Evolutionary conservation across 1,139 yeast species (phyloP).

Genomic region (Candida sojae): DNA sequence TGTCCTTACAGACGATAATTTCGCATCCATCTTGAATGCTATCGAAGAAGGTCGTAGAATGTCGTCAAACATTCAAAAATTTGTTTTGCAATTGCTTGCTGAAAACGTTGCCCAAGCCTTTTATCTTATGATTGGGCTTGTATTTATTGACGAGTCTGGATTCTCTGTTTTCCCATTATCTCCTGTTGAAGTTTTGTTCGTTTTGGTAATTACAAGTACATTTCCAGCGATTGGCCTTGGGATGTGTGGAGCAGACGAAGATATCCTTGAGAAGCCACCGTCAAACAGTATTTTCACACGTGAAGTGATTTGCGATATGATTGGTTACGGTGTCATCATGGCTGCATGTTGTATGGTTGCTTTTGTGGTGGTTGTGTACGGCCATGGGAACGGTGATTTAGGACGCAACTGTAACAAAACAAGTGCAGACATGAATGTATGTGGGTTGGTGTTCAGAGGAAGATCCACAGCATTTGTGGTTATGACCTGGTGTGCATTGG

Average conservation of each 20-base stretch:
- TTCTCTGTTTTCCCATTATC: slow-evolving; percentile 75
- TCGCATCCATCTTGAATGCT: slow-evolving; percentile 54
- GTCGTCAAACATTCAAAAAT: slow-evolving; percentile 80
- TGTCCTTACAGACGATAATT: slow-evolving; percentile 53
- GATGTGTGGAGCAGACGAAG: slow-evolving; percentile 66
- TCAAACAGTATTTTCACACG: slow-evolving; percentile 64
- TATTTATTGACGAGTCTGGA: slow-evolving; percentile 59
- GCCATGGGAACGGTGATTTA: slow-evolving; percentile 65
- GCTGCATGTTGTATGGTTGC: slow-evolving; percentile 71
- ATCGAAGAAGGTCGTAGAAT: slow-evolving; percentile 81
- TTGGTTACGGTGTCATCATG: slow-evolving; percentile 73
- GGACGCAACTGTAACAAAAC: slow-evolving; percentile 63
- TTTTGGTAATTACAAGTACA: slow-evolving; percentile 75
- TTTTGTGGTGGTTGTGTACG: slow-evolving; percentile 67
- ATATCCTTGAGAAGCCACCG: slow-evolving; percentile 68
- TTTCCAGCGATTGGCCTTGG: slow-evolving; percentile 89
- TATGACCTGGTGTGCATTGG: slow-evolving; percentile 88
- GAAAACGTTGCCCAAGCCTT: slow-evolving; percentile 80
- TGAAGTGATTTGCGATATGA: slow-evolving; percentile 73
- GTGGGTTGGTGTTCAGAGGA: slow-evolving; percentile 72
- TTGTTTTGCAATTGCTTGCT: slow-evolving; percentile 74
- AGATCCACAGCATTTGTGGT: slow-evolving; percentile 82
- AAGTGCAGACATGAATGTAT: slow-evolving; percentile 29
- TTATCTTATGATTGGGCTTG: slow-evolving; percentile 70
- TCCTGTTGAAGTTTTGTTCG: slow-evolving; percentile 82